phyloP scores from a whole-genome alignment of 2,329 filamentous ascomycete genomes.

The Oidium heveae region DNA sequence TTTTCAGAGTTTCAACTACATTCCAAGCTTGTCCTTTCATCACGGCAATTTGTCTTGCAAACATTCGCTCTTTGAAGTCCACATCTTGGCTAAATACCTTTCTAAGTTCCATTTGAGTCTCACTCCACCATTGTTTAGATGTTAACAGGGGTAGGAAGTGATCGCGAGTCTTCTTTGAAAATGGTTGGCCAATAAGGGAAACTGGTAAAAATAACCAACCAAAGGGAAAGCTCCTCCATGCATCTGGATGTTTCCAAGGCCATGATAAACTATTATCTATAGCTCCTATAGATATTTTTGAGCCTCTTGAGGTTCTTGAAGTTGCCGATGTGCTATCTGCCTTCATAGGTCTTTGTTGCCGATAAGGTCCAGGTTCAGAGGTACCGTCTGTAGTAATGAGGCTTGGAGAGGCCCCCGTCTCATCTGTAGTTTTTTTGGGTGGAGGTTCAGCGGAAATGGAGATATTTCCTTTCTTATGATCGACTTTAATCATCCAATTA shows the following conservation, averaged over 20 bases:
- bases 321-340: conserved; percentile 28
- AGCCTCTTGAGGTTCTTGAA: conserved; percentile 12
- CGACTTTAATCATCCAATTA: conserved; percentile 98
- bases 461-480: conserved; percentile 59
- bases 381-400: conserved; percentile 16
- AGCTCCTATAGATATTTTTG: conserved; percentile 51
- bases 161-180: conserved; percentile 76
- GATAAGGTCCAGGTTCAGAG: conserved; percentile 35
- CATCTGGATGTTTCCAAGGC: conserved; percentile 48
- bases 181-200: conserved; percentile 83
- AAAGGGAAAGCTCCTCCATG: conserved; percentile 74
- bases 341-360: conserved; percentile 62
- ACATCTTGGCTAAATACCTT: conserved; percentile 74
- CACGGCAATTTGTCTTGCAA: conserved; percentile 88
- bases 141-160: conserved; percentile 93
- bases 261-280: conserved; percentile 97
- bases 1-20: conserved; percentile 90
- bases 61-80: conserved; percentile 98
- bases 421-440: conserved; percentile 35
- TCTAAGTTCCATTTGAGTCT: conserved; percentile 69
- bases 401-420: conserved; percentile 25
- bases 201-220: conserved; percentile 96
- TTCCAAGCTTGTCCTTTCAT: conserved; percentile 99
- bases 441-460: conserved; percentile 65
- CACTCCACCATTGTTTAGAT: conserved; percentile 89